Percentiles rank a stretch among this genome's conserved stretches.
Conservation (phyloP, 129 eudicot genomes). For the Smallanthus sonchifolius region DNA sequence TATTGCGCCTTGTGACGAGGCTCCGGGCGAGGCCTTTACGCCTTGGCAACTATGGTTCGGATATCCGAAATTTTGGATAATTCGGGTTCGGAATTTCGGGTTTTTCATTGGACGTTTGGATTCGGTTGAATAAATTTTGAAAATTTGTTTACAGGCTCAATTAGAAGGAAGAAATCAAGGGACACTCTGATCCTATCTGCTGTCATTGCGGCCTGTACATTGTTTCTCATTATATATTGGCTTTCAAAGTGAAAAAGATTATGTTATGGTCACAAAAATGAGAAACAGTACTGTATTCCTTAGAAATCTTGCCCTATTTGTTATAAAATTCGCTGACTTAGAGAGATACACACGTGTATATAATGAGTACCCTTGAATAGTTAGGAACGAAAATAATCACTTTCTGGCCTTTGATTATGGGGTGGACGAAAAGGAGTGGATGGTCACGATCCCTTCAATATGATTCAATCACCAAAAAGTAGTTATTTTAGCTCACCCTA, state of each 20-base stretch:
- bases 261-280: background rate
- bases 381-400: background rate
- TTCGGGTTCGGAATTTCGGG: too few relatives aligned
- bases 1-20: too few relatives aligned
- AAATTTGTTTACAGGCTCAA: conserved; percentile 54
- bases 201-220: conserved; percentile 89
- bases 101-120: background rate
- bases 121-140: background rate
- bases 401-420: background rate
- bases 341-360: background rate
- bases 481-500: too few relatives aligned
- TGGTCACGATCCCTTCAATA: background rate
- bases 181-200: conserved; percentile 86
- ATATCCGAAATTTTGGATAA: too few relatives aligned
- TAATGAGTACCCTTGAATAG: background rate
- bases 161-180: conserved; percentile 78
- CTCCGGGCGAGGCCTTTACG: too few relatives aligned
- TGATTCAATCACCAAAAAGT: background rate
- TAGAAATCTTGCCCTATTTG: conserved; percentile 22
- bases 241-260: conserved; percentile 63
- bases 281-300: conserved; percentile 5
- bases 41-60: too few relatives aligned
- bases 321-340: conserved; percentile 2
- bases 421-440: background rate
- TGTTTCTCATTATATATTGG: conserved; percentile 88